Percentiles rank a stretch among this genome's conserved stretches.
Evolutionary conservation across 139 green algal species (phyloP).

Genomic region (Gonium pectorale): DNA sequence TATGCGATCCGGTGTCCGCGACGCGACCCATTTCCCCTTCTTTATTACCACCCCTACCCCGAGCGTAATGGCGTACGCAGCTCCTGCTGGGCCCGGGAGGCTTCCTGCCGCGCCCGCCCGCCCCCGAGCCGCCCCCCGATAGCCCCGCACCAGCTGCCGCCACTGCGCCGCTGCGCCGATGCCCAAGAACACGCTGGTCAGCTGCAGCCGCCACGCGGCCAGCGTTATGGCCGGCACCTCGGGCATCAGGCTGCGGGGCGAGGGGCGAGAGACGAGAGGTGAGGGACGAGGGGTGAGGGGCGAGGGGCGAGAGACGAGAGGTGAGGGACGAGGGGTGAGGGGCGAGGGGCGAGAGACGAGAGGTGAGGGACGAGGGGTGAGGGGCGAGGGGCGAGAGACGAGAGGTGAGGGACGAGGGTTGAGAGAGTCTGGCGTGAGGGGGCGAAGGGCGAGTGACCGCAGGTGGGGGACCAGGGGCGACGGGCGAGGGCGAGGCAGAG

Average conservation of each 20-base stretch:
- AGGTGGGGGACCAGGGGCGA: too few species aligned
- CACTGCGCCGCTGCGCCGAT: slow-evolving; percentile 62
- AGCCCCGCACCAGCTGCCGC: slow-evolving; percentile 34
- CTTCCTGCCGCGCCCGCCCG: too few species aligned
- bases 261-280: background rate
- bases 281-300: background rate
- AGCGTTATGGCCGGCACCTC: slow-evolving; percentile 78
- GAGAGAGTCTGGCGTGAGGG: too few species aligned
- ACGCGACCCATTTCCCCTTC: too few species aligned
- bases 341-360: background rate
- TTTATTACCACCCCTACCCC: too few species aligned
- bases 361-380: background rate
- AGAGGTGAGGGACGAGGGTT: too few species aligned
- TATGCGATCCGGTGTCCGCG: too few species aligned
- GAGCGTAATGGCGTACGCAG: too few species aligned
- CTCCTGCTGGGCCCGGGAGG: too few species aligned
- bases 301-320: background rate
- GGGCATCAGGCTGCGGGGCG: slow-evolving; percentile 45
- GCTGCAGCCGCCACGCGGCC: slow-evolving; percentile 80
- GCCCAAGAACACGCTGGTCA: slow-evolving; percentile 67
- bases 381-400: background rate
- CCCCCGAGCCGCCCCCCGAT: too few species aligned
- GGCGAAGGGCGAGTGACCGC: too few species aligned
- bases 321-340: background rate
- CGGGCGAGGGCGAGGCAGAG: too few species aligned